phyloP scores from a whole-genome alignment of 2,329 filamentous ascomycete genomes.

The Metarhizium brunneum region DNA sequence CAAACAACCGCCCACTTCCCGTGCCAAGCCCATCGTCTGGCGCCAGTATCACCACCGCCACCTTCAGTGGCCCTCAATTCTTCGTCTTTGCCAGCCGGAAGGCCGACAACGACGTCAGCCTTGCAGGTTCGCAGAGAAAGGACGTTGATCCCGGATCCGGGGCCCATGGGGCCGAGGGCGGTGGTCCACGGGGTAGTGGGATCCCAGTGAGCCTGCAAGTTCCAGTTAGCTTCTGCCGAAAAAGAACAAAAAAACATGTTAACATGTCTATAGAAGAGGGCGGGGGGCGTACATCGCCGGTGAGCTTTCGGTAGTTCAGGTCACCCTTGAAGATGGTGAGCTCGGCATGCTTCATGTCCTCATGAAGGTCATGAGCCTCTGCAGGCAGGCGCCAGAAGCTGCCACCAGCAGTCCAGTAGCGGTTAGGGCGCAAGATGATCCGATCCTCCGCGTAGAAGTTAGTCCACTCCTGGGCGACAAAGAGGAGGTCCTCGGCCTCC shows the following conservation, averaged over 20 bases:
- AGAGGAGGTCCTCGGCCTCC: conserved; percentile 59
- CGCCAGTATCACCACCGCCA: conserved; percentile 60
- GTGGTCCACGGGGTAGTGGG: conserved; percentile 76
- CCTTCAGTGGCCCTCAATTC: conserved; percentile 58
- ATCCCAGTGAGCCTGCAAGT: conserved; percentile 52
- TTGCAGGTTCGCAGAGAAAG: conserved; percentile 91
- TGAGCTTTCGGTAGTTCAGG: conserved; percentile 90
- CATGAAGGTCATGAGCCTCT: conserved; percentile 55
- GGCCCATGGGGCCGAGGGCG: conserved; percentile 79
- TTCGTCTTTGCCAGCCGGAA: conserved; percentile 77
- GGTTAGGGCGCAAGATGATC: conserved; percentile 71
- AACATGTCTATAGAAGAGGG: no score
- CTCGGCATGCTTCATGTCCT: conserved; percentile 74
- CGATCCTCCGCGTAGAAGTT: conserved; percentile 73
- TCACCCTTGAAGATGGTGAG: conserved; percentile 96
- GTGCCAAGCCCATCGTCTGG: conserved; percentile 86
- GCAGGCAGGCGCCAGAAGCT: conserved; percentile 82
- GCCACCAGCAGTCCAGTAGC: conserved; percentile 83
- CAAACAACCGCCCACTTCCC: conserved; percentile 94
- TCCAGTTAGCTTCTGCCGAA: neutral
- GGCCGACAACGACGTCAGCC: conserved; percentile 86
- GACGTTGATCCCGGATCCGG: conserved; percentile 71
- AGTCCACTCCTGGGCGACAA: conserved; percentile 77
- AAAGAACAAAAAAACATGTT: neutral
- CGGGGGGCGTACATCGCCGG: conserved; percentile 60